Percentiles rank a stretch among this genome's conserved stretches.
Evolutionary conservation across 2,329 filamentous ascomycete species (phyloP).

Genomic region (Daldinia eschscholtzii): DNA sequence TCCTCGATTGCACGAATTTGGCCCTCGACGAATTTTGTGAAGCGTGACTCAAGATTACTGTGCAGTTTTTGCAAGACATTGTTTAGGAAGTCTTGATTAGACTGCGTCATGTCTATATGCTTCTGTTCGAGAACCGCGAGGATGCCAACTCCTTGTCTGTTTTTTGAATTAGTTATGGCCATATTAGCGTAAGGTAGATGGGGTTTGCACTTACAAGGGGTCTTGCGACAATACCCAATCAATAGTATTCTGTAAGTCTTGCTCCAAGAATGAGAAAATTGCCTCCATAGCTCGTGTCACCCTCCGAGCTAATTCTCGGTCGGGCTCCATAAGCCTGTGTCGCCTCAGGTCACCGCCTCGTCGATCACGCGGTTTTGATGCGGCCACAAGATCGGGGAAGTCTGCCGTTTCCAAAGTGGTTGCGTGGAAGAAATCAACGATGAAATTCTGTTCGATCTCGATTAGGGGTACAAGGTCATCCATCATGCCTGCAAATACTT

Average conservation of each 20-base stretch:
- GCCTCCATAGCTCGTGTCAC: conserved; percentile 91
- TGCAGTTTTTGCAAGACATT: conserved; percentile 84
- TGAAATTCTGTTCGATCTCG: conserved; percentile 95
- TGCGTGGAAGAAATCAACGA: conserved; percentile 96
- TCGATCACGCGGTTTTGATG: conserved; percentile 74
- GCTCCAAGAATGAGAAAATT: conserved; percentile 84
- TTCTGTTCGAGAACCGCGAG: conserved; percentile 85
- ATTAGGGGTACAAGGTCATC: conserved; percentile 87
- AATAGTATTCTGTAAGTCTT: conserved; percentile 81
- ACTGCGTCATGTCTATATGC: conserved; percentile 82
- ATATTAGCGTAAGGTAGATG: background rate
- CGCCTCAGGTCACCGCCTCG: conserved; percentile 78
- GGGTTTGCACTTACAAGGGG: conserved; percentile 74
- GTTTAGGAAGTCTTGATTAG: conserved; percentile 92
- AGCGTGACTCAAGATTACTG: conserved; percentile 77
- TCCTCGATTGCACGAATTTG: conserved; percentile 97
- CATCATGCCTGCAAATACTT: conserved; percentile 83
- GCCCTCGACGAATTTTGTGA: conserved; percentile 91
- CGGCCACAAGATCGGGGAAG: conserved; percentile 83
- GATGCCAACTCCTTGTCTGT: conserved; percentile 88
- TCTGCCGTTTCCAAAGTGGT: conserved; percentile 85
- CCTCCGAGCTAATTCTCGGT: conserved; percentile 85
- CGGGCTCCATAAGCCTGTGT: conserved; percentile 86
- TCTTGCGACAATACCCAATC: conserved; percentile 87
- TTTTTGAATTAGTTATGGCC: conserved; percentile 42